Evolutionary conservation across 1,139 yeast genomes (phyloP).

Genomic region (Nakaseomyces sp.): DNA sequence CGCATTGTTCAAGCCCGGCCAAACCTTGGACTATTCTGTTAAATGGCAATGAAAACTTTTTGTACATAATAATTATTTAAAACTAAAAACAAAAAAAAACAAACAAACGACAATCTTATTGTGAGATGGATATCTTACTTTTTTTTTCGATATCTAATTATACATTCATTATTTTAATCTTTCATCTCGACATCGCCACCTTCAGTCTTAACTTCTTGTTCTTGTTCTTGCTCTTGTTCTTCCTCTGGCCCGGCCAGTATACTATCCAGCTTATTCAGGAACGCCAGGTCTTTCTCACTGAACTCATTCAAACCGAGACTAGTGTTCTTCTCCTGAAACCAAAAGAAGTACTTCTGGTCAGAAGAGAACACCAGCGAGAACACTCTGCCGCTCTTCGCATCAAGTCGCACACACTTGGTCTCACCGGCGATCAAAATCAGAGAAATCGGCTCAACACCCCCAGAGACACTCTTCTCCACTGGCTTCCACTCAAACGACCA

Average conservation of each 20-base stretch:
- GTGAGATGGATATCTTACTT: background rate
- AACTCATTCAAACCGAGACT: slow-evolving; percentile 43
- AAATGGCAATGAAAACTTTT: slow-evolving; percentile 47
- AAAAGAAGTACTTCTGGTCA: slow-evolving; percentile 75
- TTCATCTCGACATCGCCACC: slow-evolving; percentile 17
- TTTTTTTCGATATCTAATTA: background rate
- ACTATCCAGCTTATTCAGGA: slow-evolving; percentile 45
- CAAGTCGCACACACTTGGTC: slow-evolving; percentile 69
- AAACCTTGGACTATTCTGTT: slow-evolving; percentile 60
- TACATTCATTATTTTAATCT: slow-evolving; percentile 6
- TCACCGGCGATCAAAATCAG: slow-evolving; percentile 87
- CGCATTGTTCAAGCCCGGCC: slow-evolving; percentile 88
- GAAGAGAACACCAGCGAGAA: slow-evolving; percentile 79
- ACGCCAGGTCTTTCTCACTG: slow-evolving; percentile 52
- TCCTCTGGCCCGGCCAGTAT: slow-evolving; percentile 42
- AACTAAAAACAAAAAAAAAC: no score
- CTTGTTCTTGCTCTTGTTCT: slow-evolving; percentile 29
- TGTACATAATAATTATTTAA: background rate
- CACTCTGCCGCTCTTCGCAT: slow-evolving; percentile 72
- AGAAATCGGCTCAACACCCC: slow-evolving; percentile 44
- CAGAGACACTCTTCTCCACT: slow-evolving; percentile 36
- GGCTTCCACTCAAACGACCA: slow-evolving; percentile 57
- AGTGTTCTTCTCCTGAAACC: slow-evolving; percentile 84
- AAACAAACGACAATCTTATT: no score
- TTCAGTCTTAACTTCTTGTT: slow-evolving; percentile 20